phyloP scores from a whole-genome alignment of 176 grass and related monocot genomes.

The Neostapfia colusana region DNA sequence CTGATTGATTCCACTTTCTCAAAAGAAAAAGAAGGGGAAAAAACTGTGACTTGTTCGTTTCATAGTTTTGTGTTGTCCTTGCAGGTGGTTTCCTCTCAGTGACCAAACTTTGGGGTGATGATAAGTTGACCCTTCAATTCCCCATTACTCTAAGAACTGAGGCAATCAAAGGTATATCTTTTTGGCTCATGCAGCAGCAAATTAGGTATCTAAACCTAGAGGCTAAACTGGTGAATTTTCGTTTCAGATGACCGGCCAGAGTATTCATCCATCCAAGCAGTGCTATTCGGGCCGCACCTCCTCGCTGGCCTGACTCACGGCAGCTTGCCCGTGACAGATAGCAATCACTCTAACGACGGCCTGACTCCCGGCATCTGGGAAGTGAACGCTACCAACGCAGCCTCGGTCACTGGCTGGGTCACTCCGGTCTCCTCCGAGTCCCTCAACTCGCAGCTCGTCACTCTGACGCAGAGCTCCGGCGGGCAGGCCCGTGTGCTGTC shows the following conservation, averaged over 20 bases:
- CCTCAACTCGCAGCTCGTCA: conserved; percentile 61
- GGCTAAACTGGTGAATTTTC: background rate
- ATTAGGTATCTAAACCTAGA: background rate
- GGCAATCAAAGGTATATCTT: conserved; percentile 62
- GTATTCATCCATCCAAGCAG: conserved; percentile 63
- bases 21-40: background rate
- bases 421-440: conserved; percentile 43
- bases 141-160: conserved; percentile 63
- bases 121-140: conserved; percentile 55
- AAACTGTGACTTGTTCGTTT: background rate
- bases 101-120: conserved; percentile 58
- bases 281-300: conserved; percentile 73
- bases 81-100: conserved; percentile 68
- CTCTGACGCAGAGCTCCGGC: conserved; percentile 47
- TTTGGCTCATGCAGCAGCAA: background rate
- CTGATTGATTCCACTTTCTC: background rate
- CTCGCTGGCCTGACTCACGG: conserved; percentile 74
- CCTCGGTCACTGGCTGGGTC: conserved; percentile 54
- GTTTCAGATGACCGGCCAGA: conserved; percentile 69
- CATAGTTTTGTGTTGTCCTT: conserved; percentile 8
- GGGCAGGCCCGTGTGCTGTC: conserved; percentile 44
- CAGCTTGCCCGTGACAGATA: conserved; percentile 41
- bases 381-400: conserved; percentile 38
- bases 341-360: conserved; percentile 49
- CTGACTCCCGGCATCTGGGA: conserved; percentile 68